Evolutionary conservation across 352 stramenopile genomes (phyloP).

Genomic region (Globisporangium sylvaticum): DNA sequence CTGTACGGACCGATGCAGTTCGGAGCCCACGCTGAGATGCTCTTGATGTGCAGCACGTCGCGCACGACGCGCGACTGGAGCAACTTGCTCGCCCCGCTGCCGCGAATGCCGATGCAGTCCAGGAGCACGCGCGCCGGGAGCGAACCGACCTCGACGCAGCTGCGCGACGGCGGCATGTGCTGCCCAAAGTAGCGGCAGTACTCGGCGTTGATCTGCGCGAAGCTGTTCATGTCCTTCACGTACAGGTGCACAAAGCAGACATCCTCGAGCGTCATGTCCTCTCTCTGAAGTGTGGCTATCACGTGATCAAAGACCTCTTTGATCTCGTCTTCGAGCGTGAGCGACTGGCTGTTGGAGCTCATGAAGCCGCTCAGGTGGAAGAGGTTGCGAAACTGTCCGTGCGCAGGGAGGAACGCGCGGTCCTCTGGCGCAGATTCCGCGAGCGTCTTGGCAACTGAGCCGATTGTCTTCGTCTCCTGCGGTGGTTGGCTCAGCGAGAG

Average conservation of each 20-base stretch:
- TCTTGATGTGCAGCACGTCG: conserved; percentile 95
- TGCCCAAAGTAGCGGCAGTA: conserved; percentile 92
- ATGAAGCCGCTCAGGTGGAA: conserved; percentile 64
- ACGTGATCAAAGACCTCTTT: conserved; percentile 45
- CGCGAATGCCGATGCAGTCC: conserved; percentile 88
- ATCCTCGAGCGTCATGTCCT: conserved; percentile 78
- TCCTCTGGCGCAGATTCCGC: conserved; percentile 15
- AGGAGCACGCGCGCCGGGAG: conserved; percentile 77
- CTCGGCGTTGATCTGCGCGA: conserved; percentile 90
- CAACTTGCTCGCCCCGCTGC: conserved; percentile 60
- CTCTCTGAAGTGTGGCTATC: conserved; percentile 21
- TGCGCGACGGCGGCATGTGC: conserved; percentile 75
- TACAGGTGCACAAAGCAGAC: conserved; percentile 97
- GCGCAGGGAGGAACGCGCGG: conserved; percentile 22
- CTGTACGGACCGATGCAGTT: conserved; percentile 99
- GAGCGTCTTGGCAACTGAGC: background rate
- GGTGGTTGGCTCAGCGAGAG: background rate
- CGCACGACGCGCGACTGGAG: conserved; percentile 51
- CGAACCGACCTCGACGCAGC: conserved; percentile 83
- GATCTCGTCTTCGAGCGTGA: conserved; percentile 66
- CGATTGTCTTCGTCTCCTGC: background rate
- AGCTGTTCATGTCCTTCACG: conserved; percentile 93
- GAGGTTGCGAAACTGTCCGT: conserved; percentile 58
- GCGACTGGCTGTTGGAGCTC: conserved; percentile 25
- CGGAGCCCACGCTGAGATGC: conserved; percentile 95